phyloP scores from a whole-genome alignment of 441 rosid genomes.

The Theobroma grandiflorum region DNA sequence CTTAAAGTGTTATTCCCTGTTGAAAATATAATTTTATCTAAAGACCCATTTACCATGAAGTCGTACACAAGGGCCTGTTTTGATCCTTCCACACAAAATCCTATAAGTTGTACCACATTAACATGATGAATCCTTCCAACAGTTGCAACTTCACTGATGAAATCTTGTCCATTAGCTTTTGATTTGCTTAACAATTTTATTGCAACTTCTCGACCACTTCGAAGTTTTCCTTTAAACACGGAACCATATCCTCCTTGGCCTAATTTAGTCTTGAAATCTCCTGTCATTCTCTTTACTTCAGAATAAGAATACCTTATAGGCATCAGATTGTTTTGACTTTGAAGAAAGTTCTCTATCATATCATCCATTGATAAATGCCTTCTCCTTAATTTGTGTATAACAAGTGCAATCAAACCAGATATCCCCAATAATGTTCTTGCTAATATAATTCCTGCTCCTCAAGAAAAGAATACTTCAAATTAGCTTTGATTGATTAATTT shows the following conservation, averaged over 20 bases:
- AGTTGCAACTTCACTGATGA: constrained; percentile 33
- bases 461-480: no score
- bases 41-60: constrained; percentile 48
- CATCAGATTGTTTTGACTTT: constrained; percentile 23
- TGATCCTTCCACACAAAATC: constrained; percentile 3
- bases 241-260: constrained; percentile 55
- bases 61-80: constrained; percentile 18
- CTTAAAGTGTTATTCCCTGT: constrained; percentile 29
- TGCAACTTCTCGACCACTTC: constrained; percentile 41
- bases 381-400: constrained; percentile 34
- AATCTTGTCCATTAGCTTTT: constrained; percentile 40
- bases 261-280: constrained; percentile 35
- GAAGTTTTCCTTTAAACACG: constrained; percentile 46
- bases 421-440: background rate
- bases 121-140: background rate
- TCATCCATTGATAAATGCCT: constrained; percentile 13
- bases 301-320: constrained; percentile 37
- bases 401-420: constrained; percentile 30
- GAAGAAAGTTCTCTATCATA: constrained; percentile 15
- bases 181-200: constrained; percentile 44
- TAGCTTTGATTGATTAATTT: no score
- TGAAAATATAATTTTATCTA: constrained; percentile 40
- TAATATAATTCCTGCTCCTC: background rate
- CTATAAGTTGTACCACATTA: background rate
- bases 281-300: constrained; percentile 39